Percentiles rank a stretch among this genome's conserved stretches.
Evolutionary conservation across 169 alveolate genomes (phyloP).

Genomic region (Sarcocystis neurona): DNA sequence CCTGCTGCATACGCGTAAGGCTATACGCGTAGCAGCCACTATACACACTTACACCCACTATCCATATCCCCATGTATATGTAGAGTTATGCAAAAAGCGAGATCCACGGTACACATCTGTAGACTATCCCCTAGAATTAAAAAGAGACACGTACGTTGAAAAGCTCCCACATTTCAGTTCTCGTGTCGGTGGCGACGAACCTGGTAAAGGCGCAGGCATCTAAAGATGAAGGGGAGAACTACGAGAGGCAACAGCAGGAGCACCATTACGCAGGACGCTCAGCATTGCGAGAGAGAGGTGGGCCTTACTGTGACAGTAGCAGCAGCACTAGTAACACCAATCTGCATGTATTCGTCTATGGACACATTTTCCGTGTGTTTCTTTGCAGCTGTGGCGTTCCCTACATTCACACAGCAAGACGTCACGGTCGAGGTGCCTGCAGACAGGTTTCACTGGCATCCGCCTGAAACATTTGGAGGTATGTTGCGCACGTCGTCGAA

Average conservation of each 20-base stretch:
- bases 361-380: too few species aligned
- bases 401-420: neutral
- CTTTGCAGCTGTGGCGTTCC: neutral
- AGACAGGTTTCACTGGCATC: constrained; percentile 48
- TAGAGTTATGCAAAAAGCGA: neutral
- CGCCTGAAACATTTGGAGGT: constrained; percentile 54
- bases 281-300: constrained; percentile 16
- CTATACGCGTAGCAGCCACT: too few species aligned
- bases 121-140: neutral
- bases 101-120: neutral
- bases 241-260: neutral
- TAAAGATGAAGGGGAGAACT: constrained; percentile 2
- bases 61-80: too few species aligned
- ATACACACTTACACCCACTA: too few species aligned
- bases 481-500: neutral
- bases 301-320: neutral
- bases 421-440: constrained; percentile 1
- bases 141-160: neutral
- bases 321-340: neutral
- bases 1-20: too few species aligned
- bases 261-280: constrained; percentile 42
- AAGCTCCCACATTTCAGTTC: constrained; percentile 8
- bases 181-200: constrained; percentile 22
- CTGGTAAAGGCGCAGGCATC: constrained; percentile 43
- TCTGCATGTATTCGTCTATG: too few species aligned